Evolutionary conservation across 768 basidiomycete species (phyloP).

Genomic region (Galerina marginata): DNA sequence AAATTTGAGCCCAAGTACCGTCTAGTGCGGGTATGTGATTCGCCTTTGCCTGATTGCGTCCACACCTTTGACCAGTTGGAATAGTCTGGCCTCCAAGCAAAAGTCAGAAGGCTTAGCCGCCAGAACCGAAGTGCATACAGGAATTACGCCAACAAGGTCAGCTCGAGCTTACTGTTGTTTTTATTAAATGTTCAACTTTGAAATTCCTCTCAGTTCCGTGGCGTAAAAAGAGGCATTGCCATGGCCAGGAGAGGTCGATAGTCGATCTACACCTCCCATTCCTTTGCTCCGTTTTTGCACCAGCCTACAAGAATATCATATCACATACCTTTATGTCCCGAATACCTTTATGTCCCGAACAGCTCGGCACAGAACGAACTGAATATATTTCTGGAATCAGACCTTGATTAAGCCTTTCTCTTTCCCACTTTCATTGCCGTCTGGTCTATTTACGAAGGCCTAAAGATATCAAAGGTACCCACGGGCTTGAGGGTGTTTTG

Average conservation of each 20-base stretch:
- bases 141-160: constrained; percentile 98
- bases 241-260: constrained; percentile 31
- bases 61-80: constrained; percentile 6
- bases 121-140: constrained; percentile 99
- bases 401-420: no score
- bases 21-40: constrained; percentile 79
- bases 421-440: no score
- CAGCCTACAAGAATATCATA: no score
- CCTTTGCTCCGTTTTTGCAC: no score
- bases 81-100: constrained; percentile 71
- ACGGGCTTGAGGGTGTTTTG: background rate
- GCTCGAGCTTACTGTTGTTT: constrained; percentile 1
- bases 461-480: background rate
- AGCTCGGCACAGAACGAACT: no score
- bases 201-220: constrained; percentile 70
- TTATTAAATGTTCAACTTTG: constrained; percentile 7
- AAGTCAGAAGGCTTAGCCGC: constrained; percentile 90
- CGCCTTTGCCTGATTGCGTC: background rate
- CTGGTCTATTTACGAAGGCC: background rate
- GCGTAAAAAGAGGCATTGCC: constrained; percentile 84
- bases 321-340: no score
- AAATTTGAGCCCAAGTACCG: constrained; percentile 98
- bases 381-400: no score
- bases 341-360: no score
- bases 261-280: no score